These are phyloP conservation scores for Calocybe gambosa DNA, from an alignment of 1,284 basidiomycete genomes.

Conservation along the genomic window DNA sequence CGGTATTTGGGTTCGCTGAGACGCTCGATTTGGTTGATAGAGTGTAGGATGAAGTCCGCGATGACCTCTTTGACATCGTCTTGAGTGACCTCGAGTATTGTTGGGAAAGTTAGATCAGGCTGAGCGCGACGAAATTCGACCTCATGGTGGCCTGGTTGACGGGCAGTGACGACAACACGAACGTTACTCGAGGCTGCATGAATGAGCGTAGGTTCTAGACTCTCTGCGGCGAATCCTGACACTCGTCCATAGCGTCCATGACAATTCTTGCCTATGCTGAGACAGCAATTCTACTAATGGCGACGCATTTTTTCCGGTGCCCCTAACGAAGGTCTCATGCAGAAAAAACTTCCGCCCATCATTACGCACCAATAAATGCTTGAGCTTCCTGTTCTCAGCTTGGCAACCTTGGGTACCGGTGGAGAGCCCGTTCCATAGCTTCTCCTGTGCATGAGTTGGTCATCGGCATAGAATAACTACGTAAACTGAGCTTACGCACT, in stretches of 20 bases:
- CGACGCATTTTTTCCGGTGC: no score
- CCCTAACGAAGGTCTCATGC: no score
- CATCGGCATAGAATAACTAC: no score
- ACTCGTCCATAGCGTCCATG: conserved; percentile 7
- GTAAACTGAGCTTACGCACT: no score
- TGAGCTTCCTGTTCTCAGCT: no score
- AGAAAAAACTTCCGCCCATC: no score
- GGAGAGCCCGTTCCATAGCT: no score
- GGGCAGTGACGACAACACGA: conserved; percentile 1
- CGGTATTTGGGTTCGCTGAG: neutral
- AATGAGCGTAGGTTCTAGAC: conserved; percentile 1
- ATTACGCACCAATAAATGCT: no score
- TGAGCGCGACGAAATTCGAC: conserved; percentile 1
- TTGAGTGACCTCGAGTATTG: neutral
- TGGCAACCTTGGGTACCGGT: no score
- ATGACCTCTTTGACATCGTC: conserved; percentile 8
- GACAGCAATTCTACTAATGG: no score
- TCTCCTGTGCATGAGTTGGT: no score
- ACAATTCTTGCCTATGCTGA: no score
- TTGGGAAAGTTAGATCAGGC: neutral
- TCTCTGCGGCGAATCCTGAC: conserved; percentile 1
- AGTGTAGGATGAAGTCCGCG: neutral
- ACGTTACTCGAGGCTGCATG: neutral
- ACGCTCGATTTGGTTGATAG: conserved; percentile 3
- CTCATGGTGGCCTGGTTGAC: conserved; percentile 5